phyloP scores from a whole-genome alignment of 352 stramenopile species.

The Phytophthora foliorum region DNA sequence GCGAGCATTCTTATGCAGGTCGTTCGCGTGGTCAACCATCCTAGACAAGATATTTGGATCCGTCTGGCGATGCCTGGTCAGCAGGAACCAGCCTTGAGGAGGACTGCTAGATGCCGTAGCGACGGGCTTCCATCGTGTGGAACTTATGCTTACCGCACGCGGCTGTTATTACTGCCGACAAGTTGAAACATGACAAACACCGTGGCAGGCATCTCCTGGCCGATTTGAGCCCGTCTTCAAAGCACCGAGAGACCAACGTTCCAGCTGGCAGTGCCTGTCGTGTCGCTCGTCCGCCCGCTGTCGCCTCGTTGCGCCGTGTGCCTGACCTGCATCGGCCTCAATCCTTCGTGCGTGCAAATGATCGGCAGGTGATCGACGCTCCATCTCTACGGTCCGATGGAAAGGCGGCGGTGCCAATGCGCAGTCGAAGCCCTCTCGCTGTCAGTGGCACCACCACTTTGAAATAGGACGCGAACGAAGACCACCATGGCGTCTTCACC shows the following conservation, averaged over 20 bases:
- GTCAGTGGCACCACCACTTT: slow-evolving; percentile 27
- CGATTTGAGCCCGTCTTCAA: slow-evolving; percentile 17
- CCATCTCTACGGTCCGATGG: slow-evolving; percentile 33
- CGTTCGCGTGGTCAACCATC: no score
- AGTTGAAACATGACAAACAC: slow-evolving; percentile 5
- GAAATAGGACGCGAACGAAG: slow-evolving; percentile 8
- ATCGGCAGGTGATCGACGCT: slow-evolving; percentile 8
- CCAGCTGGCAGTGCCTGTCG: neutral
- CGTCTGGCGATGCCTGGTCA: neutral
- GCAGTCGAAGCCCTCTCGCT: neutral
- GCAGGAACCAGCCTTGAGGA: slow-evolving; percentile 1
- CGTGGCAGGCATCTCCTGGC: neutral
- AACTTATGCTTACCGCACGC: neutral
- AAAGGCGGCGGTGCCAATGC: slow-evolving; percentile 17
- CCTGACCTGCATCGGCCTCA: slow-evolving; percentile 7
- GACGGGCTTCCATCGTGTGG: neutral
- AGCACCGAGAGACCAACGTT: slow-evolving; percentile 10
- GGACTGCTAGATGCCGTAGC: slow-evolving; percentile 18
- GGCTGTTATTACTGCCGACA: slow-evolving; percentile 1
- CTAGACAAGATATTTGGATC: no score
- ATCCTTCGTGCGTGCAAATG: slow-evolving; percentile 12
- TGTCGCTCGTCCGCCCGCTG: slow-evolving; percentile 10
- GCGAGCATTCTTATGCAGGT: no score
- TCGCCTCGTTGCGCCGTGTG: slow-evolving; percentile 7
- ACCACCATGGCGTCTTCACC: slow-evolving; percentile 26